Percentiles rank a stretch among this genome's conserved stretches.
Evolutionary conservation across 208 protist genomes (phyloP).

Genomic region (Leishmania gerbilli): DNA sequence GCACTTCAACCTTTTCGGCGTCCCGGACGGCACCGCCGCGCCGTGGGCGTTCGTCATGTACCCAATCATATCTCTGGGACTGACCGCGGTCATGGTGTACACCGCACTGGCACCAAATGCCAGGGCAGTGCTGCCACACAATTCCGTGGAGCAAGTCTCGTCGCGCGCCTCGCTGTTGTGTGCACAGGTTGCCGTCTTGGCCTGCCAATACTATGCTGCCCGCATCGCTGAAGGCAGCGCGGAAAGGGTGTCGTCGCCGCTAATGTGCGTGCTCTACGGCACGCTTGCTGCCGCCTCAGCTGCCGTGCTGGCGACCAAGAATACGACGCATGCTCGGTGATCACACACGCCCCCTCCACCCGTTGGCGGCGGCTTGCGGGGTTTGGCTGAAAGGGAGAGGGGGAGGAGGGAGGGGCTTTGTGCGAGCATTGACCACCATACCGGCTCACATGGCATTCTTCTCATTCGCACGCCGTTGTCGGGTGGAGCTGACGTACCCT

Average conservation of each 20-base stretch:
- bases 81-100: neutral
- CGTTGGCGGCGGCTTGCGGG: neutral
- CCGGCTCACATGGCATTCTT: neutral
- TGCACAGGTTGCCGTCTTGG: constrained; percentile 1
- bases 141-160: constrained; percentile 16
- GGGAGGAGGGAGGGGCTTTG: neutral
- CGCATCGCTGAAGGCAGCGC: constrained; percentile 24
- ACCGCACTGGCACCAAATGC: neutral
- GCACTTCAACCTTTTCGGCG: constrained; percentile 34
- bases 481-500: neutral
- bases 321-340: neutral
- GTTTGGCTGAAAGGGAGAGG: neutral
- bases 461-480: neutral
- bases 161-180: constrained; percentile 4
- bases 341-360: neutral
- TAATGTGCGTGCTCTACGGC: constrained; percentile 2
- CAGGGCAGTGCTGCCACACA: neutral
- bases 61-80: neutral
- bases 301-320: constrained; percentile 13
- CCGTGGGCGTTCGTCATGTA: constrained; percentile 30
- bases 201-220: constrained; percentile 21
- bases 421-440: neutral
- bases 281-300: neutral
- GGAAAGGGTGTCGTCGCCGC: neutral
- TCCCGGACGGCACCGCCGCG: constrained; percentile 13